These are phyloP conservation scores for Grosmannia serpens DNA, from an alignment of 2,329 filamentous ascomycete genomes.

Conservation along the genomic window DNA sequence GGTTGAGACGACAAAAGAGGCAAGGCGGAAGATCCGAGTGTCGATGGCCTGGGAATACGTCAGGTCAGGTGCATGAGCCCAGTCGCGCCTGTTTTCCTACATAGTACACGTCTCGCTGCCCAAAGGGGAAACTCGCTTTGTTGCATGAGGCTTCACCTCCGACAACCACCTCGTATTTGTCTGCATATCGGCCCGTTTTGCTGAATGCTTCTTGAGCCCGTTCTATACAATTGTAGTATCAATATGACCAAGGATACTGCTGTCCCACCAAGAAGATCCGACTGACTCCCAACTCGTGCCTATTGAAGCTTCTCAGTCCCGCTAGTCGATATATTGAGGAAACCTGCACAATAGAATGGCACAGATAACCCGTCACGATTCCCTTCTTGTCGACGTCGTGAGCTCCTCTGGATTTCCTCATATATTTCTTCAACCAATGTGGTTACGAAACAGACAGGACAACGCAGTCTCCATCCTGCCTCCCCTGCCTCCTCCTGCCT, in stretches of 20 bases:
- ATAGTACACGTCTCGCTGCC: neutral
- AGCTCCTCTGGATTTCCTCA: too few species aligned
- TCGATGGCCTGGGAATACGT: neutral
- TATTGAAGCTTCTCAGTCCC: neutral
- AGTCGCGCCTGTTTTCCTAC: neutral
- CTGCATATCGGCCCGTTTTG: neutral
- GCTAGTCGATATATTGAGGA: neutral
- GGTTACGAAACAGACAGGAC: too few species aligned
- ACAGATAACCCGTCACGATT: neutral
- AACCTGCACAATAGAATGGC: neutral
- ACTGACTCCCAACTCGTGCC: too few species aligned
- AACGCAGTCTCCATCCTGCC: too few species aligned
- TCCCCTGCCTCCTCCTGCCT: too few species aligned
- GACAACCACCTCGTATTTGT: neutral
- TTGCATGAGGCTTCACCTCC: neutral
- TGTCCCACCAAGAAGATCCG: neutral
- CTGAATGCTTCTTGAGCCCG: neutral
- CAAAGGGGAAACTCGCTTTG: neutral
- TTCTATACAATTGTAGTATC: neutral
- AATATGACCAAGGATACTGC: neutral
- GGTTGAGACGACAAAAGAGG: neutral
- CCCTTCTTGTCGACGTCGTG: too few species aligned
- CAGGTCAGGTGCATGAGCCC: neutral
- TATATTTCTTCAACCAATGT: too few species aligned
- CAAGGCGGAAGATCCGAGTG: neutral